Evolutionary conservation across 2,329 filamentous ascomycete species (phyloP), one percentile per base, ranked within the genome.

Genomic region (Fusarium nelsonii): DNA sequence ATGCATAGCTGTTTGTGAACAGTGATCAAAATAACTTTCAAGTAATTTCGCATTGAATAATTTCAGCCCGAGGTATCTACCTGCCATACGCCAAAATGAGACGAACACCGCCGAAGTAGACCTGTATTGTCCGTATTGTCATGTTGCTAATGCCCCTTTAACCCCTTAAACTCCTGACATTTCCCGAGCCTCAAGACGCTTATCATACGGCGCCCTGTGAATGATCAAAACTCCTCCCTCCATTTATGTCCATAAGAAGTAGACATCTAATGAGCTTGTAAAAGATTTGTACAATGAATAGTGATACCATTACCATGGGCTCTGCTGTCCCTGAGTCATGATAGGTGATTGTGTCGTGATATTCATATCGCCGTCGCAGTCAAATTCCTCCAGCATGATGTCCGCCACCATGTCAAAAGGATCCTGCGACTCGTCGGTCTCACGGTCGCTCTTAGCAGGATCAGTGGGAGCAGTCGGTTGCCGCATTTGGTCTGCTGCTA

Each of bases 351-450:
- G 67, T 34, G 58, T 44, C 5, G 15, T 39, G 64, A 40, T 28
- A 10, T 39, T 28, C 12, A 28, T 39, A 10, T 34, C 14, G 20
- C 23, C 26, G 37, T 37, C n/a, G 16, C 23, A 20, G 33, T 48
- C 48, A 14, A 46, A 55, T 48, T 28, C 33, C 18, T 48, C 41
- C 16, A 46, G 80, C 78, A 12, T 74, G 72, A 57, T 71, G 36
- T 81, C 78, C 33, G 80, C 77, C 4, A 79, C 75, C 68, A 80
- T 73, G 50, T 80, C 78, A 43, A 77, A 62, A 12, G 77, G 76
- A 46, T 81, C 78, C 48, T 77, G 74, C 18, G 67, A 72, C 16
- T 74, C 70, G 30, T 72, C 62, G 5, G 49, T 41, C 9, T 61
- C 65, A 36, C n/a, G 46, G 32, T 64, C 54, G 16, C 44, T 41